Percentiles rank a stretch among this genome's conserved stretches.
phyloP scores from a whole-genome alignment of 495 filamentous ascomycete genomes.

The Immersiella caudata region DNA sequence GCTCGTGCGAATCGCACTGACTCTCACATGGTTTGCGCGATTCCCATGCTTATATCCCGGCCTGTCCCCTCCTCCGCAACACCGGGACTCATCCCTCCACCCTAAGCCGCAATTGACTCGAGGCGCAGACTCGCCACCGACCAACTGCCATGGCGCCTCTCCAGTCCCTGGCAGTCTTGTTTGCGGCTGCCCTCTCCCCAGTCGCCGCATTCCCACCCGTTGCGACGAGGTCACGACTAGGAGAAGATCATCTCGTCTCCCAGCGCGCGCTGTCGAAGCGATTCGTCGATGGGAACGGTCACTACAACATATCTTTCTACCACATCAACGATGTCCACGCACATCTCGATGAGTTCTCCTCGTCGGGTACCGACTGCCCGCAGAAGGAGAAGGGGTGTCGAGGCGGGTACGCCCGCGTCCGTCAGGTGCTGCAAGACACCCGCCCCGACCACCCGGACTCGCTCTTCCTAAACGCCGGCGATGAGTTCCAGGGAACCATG shows the following conservation, averaged over 20 bases:
- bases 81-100: too few relatives aligned
- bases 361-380: slow-evolving; percentile 58
- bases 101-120: too few relatives aligned
- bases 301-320: slow-evolving; percentile 64
- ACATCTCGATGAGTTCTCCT: slow-evolving; percentile 59
- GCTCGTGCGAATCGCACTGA: too few relatives aligned
- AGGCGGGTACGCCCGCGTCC: slow-evolving; percentile 61
- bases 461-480: slow-evolving; percentile 58
- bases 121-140: too few relatives aligned
- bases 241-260: slow-evolving; percentile 46
- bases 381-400: slow-evolving; percentile 54
- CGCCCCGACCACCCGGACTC: slow-evolving; percentile 56
- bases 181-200: too few relatives aligned
- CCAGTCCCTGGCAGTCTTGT: too few relatives aligned
- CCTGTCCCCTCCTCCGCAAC: too few relatives aligned
- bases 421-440: slow-evolving; percentile 52
- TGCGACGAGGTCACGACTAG: too few relatives aligned
- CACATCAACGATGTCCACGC: slow-evolving; percentile 66
- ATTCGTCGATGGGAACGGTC: slow-evolving; percentile 52
- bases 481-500: slow-evolving; percentile 64
- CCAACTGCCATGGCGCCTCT: too few relatives aligned
- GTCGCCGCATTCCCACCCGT: too few relatives aligned
- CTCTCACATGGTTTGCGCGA: too few relatives aligned
- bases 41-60: too few relatives aligned
- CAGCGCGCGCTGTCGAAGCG: slow-evolving; percentile 47